Evolutionary conservation across 352 stramenopile species (phyloP).

Genomic region (Saprolegnia diclina): DNA sequence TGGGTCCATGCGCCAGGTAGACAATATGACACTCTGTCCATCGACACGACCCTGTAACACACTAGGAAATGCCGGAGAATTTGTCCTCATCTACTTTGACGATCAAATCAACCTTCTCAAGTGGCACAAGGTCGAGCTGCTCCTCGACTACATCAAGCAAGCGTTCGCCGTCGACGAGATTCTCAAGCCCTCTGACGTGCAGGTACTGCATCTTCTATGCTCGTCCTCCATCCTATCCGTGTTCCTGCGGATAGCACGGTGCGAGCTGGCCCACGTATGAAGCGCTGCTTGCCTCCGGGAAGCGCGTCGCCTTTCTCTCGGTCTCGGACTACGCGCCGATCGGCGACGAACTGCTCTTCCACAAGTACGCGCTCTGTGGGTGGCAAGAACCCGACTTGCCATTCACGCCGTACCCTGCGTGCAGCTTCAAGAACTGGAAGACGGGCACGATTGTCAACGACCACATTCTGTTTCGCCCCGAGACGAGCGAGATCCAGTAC

Average conservation of each 20-base stretch:
- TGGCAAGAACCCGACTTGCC: constrained; percentile 68
- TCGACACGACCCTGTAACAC: not conserved
- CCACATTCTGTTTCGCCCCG: constrained; percentile 65
- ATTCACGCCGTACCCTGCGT: constrained; percentile 55
- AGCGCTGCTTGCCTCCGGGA: constrained; percentile 50
- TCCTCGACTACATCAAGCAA: constrained; percentile 58
- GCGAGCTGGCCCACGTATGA: constrained; percentile 58
- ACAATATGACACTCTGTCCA: not conserved
- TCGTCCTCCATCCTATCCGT: too few relatives aligned
- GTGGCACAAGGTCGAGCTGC: constrained; percentile 71
- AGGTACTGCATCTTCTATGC: constrained; percentile 41
- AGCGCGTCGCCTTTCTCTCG: constrained; percentile 75
- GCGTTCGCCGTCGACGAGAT: constrained; percentile 62
- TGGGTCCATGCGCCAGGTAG: constrained; percentile 46
- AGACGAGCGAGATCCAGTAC: constrained; percentile 83
- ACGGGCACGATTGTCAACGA: constrained; percentile 40
- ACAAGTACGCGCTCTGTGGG: constrained; percentile 67
- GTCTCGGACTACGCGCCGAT: constrained; percentile 57
- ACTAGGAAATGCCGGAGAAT: constrained; percentile 47
- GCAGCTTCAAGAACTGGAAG: constrained; percentile 41
- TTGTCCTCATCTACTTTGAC: constrained; percentile 83
- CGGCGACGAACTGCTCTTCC: constrained; percentile 65
- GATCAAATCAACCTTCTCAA: constrained; percentile 62
- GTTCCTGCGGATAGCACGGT: constrained; percentile 40
- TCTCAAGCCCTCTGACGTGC: constrained; percentile 53